These are phyloP conservation scores for Botrytis elliptica DNA, from an alignment of 2,329 filamentous ascomycete species.

Conservation along the genomic window DNA sequence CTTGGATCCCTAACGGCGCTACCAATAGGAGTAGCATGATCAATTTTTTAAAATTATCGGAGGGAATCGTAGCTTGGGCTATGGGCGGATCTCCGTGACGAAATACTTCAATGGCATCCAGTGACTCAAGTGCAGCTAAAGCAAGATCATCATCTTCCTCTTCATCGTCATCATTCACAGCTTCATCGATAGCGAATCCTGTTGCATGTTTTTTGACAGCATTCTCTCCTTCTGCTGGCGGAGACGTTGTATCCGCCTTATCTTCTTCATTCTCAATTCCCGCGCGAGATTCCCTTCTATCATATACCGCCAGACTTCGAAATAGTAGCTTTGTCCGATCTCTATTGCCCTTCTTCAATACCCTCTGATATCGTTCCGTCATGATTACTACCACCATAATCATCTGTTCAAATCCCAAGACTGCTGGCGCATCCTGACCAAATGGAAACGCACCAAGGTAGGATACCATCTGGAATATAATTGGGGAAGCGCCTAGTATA, in stretches of 20 bases:
- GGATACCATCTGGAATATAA: constrained; percentile 70
- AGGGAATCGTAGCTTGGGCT: constrained; percentile 67
- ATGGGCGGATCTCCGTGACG: constrained; percentile 53
- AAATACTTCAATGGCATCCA: constrained; percentile 63
- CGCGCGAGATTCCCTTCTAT: constrained; percentile 48
- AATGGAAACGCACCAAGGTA: constrained; percentile 75
- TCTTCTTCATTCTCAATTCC: constrained; percentile 23
- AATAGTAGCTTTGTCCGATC: constrained; percentile 66
- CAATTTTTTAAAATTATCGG: constrained; percentile 69
- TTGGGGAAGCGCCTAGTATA: constrained; percentile 62
- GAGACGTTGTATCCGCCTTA: neutral
- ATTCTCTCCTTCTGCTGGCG: constrained; percentile 25
- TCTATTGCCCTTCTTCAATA: constrained; percentile 56
- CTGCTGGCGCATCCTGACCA: constrained; percentile 65
- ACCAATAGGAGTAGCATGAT: constrained; percentile 68
- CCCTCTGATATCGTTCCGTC: constrained; percentile 66
- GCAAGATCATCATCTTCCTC: constrained; percentile 61
- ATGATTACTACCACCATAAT: constrained; percentile 71
- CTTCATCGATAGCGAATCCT: constrained; percentile 46
- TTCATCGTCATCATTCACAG: constrained; percentile 47
- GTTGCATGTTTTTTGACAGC: constrained; percentile 25
- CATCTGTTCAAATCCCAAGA: constrained; percentile 67
- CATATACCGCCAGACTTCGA: constrained; percentile 69
- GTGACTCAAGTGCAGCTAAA: constrained; percentile 64
- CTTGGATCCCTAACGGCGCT: constrained; percentile 63